Evolutionary conservation across 805 yeast species (phyloP), one percentile per base, ranked within the genome.

Genomic region (Candida adriatica): DNA sequence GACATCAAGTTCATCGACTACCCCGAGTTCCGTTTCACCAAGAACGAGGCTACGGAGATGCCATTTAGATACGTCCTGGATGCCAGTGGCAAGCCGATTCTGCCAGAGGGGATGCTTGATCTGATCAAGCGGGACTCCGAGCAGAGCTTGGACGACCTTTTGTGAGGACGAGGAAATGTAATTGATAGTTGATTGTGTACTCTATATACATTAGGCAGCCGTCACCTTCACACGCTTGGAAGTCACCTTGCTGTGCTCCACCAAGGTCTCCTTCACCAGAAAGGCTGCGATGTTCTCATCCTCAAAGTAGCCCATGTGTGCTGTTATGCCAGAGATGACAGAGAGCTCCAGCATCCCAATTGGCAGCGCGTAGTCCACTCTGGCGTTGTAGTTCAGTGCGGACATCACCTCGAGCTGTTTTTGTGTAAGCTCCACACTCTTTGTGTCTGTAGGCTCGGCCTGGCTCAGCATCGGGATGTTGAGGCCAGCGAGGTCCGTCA

Each of bases 11-110:
- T 85, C 54, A 75, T 90, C 31, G 97, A 92, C 55, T 87, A 84
- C 53, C 98, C 98, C 4, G 97, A 90, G 58, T 80, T 90, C 46
- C 74, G 86, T 53, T 90, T 83, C 62, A 79, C 67, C 58, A 80
- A 79, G 54, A 75, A 83, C 50, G 98, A 92, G 58, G 83, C 94
- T 4, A 87, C 96, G 0, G 96, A 90, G 53, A 90, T 90, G 98
- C 98, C 98, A 3, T 90, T 90, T 62, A 70, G 98, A 52, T 90
- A 90, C 49, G 80, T 90, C 13, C 59, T 78, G 37, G 83, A 82
- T 45, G 55, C 49, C 1, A 45, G 68, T 1, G 75, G 73, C 4
- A 68, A 72, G 39, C 97, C 98, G 2, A 82, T 92, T 8, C 64
- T 90, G 50, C 98, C 98, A 1, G 70, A 72, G 34, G 97, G 97